phyloP scores from a whole-genome alignment of 352 stramenopile species.

The Pythium sp. region DNA sequence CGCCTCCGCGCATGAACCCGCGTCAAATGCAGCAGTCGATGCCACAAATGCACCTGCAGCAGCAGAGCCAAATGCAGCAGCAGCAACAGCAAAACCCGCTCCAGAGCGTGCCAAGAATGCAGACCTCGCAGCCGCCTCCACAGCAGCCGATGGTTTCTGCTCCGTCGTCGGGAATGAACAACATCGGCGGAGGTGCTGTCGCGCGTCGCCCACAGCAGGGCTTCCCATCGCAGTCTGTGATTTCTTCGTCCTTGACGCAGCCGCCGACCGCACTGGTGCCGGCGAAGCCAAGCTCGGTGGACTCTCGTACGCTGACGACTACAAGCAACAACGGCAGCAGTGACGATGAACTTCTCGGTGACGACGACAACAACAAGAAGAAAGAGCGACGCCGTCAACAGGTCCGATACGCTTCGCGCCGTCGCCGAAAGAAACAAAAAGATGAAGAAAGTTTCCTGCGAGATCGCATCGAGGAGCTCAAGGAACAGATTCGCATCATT shows the following conservation, averaged over 20 bases:
- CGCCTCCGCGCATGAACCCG: slow-evolving; percentile 17
- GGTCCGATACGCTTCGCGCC: slow-evolving; percentile 74
- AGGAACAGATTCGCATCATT: slow-evolving; percentile 85
- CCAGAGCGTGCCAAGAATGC: slow-evolving; percentile 18
- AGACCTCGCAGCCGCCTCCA: slow-evolving; percentile 1
- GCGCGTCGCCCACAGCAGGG: slow-evolving; percentile 13
- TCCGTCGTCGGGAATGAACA: slow-evolving; percentile 11
- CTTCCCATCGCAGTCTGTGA: slow-evolving; percentile 20
- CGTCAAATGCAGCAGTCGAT: slow-evolving; percentile 22
- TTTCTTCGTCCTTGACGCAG: slow-evolving; percentile 21
- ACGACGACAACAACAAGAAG: slow-evolving; percentile 71
- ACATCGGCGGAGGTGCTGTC: slow-evolving; percentile 1
- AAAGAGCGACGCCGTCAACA: slow-evolving; percentile 77
- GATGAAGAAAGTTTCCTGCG: slow-evolving; percentile 80
- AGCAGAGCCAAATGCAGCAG: slow-evolving; percentile 18
- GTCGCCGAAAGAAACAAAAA: slow-evolving; percentile 82
- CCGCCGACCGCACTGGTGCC: slow-evolving; percentile 41
- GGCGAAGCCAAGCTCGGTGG: slow-evolving; percentile 26
- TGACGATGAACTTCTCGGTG: slow-evolving; percentile 49
- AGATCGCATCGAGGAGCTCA: slow-evolving; percentile 79
- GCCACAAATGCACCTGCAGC: slow-evolving; percentile 22
- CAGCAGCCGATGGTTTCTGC: slow-evolving; percentile 14
- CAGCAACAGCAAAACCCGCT: slow-evolving; percentile 7
- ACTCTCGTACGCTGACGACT: slow-evolving; percentile 42
- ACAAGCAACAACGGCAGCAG: slow-evolving; percentile 55